Percentiles rank a stretch among this genome's conserved stretches.
Conservation (phyloP, 768 basidiomycete genomes). For the Boletus sp. region DNA sequence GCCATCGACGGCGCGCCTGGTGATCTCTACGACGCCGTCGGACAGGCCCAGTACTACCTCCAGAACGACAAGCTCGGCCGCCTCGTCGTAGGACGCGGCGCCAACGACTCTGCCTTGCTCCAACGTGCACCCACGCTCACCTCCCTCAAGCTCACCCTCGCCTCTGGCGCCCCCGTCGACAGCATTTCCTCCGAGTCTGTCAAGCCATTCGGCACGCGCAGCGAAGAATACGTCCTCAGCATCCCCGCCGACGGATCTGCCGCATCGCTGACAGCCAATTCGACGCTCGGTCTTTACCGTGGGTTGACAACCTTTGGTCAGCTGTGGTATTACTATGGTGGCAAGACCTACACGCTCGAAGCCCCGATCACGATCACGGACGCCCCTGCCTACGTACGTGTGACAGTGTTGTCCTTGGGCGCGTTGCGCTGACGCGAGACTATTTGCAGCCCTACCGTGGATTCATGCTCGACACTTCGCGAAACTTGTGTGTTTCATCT, state of each 20-base stretch:
- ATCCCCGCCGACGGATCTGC: slow-evolving; percentile 37
- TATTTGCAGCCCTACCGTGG: slow-evolving; percentile 36
- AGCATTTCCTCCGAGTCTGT: slow-evolving; percentile 39
- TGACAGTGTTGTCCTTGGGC: background rate
- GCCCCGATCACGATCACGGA: slow-evolving; percentile 45
- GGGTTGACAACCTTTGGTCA: slow-evolving; percentile 59
- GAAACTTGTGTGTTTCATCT: slow-evolving; percentile 38
- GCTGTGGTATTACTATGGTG: slow-evolving; percentile 44
- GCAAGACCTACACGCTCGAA: slow-evolving; percentile 36
- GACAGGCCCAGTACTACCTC: slow-evolving; percentile 31
- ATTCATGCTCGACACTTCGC: slow-evolving; percentile 45
- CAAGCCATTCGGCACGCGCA: slow-evolving; percentile 33
- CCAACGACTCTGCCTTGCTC: slow-evolving; percentile 30
- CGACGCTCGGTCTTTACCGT: slow-evolving; percentile 49
- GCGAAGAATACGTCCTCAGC: slow-evolving; percentile 44
- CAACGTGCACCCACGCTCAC: slow-evolving; percentile 23
- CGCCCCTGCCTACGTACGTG: slow-evolving; percentile 44
- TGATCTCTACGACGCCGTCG: slow-evolving; percentile 37
- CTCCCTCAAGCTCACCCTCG: slow-evolving; percentile 30
- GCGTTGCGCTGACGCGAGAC: slow-evolving; percentile 1
- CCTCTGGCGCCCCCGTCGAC: slow-evolving; percentile 7
- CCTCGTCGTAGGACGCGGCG: slow-evolving; percentile 41
- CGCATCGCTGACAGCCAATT: slow-evolving; percentile 43
- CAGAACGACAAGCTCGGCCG: slow-evolving; percentile 37
- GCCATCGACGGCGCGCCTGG: slow-evolving; percentile 24